phyloP scores from a whole-genome alignment of 2,329 filamentous ascomycete genomes.

The Aureobasidium uvarum region DNA sequence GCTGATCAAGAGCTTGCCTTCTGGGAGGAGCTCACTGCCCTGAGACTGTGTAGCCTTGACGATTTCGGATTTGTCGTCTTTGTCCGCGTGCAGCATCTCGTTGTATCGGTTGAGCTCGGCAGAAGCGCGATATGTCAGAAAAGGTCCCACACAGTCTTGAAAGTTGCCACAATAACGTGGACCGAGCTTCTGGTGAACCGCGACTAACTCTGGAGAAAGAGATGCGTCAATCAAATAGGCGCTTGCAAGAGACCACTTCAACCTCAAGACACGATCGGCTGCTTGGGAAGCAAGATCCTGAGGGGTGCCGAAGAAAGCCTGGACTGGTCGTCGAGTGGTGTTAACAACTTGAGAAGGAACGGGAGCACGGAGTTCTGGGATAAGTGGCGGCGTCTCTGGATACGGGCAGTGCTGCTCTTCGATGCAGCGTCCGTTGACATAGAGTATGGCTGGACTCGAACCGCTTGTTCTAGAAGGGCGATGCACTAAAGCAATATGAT shows the following conservation, averaged over 20 bases:
- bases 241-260: constrained; percentile 85
- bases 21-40: constrained; percentile 76
- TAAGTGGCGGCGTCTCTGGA: constrained; percentile 66
- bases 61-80: constrained; percentile 89
- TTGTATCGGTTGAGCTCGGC: constrained; percentile 88
- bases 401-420: constrained; percentile 91
- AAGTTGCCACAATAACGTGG: constrained; percentile 94
- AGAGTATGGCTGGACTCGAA: constrained; percentile 79
- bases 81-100: constrained; percentile 83
- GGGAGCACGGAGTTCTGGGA: constrained; percentile 12
- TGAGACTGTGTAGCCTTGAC: constrained; percentile 82
- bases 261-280: constrained; percentile 60
- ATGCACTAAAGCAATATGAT: constrained; percentile 89
- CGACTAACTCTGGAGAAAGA: constrained; percentile 85
- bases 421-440: constrained; percentile 88
- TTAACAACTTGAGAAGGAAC: constrained; percentile 14
- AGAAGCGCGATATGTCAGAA: constrained; percentile 94
- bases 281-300: constrained; percentile 60
- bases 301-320: constrained; percentile 91
- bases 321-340: constrained; percentile 57
- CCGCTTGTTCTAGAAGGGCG: constrained; percentile 71
- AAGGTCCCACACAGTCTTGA: constrained; percentile 91
- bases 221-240: constrained; percentile 86
- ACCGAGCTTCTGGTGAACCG: constrained; percentile 86
- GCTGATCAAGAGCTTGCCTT: constrained; percentile 77